Base-by-base conservation (phyloP, 2,329 filamentous ascomycete genomes). In the Fusarium subglutinans region DNA sequence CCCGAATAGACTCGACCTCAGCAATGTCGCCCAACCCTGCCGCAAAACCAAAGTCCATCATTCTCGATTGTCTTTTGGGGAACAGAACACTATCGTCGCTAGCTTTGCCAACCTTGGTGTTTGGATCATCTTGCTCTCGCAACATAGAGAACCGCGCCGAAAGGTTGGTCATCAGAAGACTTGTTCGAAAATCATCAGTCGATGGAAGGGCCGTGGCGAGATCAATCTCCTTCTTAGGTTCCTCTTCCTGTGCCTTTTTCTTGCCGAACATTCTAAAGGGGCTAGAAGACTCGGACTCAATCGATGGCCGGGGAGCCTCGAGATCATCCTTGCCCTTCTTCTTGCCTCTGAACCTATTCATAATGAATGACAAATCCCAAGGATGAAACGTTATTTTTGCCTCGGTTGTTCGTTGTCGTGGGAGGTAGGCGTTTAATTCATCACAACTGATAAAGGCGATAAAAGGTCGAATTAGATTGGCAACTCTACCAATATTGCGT, bases 81-180 rank as follows among this genome's bases (percentile, higher is more conserved):
- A 91, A 93, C 26, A 98, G 84, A 7, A 98, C 95, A 76, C 95
- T 98, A 82, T 98, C 96, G 80, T 98, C 96, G 82, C 93, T 96
- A 22, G 96, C 96, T 82, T 98, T 98, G 66, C 96, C 96, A 38
- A 98, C 88, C 81, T 95, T 93, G 5, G 94, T 96, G 71, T 87
- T 92, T 3, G 96, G 96, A 78, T 98, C 95, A 81, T 98, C 95
- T 81, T 98, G 96, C 82, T 98, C 96, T 78, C 94, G 88, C 38
- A 98, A 86, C 96, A 98, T 98, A 76, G 96, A 98, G 82, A 99
- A 99, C 12, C 96, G 91, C 18, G 95, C 94, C 1, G 96, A 98
- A 9, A 99, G 88, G 47, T 95, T 96, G 2, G 94, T 95, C 96
- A 99, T 97, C 71, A 99, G 87, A 66, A 99, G 85, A 86, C 96